phyloP scores from a whole-genome alignment of 2,329 filamentous ascomycete species.

The Trichoderma sp. region DNA sequence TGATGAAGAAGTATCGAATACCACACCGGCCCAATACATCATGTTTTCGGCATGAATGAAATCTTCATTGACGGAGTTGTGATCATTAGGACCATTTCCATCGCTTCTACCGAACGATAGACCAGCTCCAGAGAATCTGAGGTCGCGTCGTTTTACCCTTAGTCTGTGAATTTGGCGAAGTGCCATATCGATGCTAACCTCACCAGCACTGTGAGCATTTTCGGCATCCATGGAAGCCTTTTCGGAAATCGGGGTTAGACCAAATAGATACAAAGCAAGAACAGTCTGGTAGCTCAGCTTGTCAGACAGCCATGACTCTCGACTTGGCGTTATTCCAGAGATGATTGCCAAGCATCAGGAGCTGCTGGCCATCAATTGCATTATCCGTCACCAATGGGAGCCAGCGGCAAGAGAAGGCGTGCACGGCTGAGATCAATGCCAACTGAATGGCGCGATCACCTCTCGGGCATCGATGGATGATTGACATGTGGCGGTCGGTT shows the following conservation, averaged over 20 bases:
- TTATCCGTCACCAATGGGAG: neutral
- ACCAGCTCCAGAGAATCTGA: conserved; percentile 2
- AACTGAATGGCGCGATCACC: neutral
- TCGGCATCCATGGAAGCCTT: neutral
- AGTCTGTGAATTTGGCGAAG: conserved; percentile 12
- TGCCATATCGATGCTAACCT: conserved; percentile 12
- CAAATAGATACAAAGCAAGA: conserved; percentile 15
- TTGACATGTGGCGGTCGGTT: neutral
- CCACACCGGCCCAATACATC: conserved; percentile 20
- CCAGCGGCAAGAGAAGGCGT: conserved; percentile 11
- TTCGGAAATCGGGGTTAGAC: neutral
- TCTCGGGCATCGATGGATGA: neutral
- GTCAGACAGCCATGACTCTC: neutral
- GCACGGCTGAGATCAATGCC: conserved; percentile 1
- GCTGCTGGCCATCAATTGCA: neutral
- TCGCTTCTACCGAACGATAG: neutral
- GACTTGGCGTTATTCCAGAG: conserved; percentile 13
- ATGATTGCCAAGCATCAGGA: neutral
- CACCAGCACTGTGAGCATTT: conserved; percentile 6
- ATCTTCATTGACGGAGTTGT: neutral
- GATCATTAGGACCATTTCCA: neutral
- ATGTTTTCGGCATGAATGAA: conserved; percentile 19
- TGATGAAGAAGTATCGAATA: conserved; percentile 6
- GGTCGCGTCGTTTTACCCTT: conserved; percentile 11
- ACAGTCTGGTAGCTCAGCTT: conserved; percentile 18